Conservation (phyloP, 1,284 basidiomycete species). For the Ustilago loliicola region DNA sequence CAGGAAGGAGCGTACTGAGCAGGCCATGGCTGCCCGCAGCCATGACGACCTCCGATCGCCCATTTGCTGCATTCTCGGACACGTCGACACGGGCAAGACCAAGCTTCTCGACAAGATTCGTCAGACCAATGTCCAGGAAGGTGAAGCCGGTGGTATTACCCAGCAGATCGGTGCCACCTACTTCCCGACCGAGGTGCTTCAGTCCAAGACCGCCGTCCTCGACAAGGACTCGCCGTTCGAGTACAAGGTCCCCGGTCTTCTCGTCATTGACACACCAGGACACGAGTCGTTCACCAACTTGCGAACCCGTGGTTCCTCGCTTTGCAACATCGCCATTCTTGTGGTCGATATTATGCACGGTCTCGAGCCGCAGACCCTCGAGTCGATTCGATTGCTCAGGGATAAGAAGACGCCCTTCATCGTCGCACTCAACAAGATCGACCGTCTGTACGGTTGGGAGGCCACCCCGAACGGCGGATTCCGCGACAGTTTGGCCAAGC, state of each 20-base stretch:
- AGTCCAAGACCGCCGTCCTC: constrained; percentile 89
- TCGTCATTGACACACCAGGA: constrained; percentile 98
- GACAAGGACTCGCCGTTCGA: constrained; percentile 88
- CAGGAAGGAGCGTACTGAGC: constrained; percentile 84
- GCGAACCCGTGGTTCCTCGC: constrained; percentile 92
- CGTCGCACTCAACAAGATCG: constrained; percentile 99
- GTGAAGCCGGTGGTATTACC: constrained; percentile 99
- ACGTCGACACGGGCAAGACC: constrained; percentile 99
- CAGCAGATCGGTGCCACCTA: constrained; percentile 99
- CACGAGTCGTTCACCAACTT: constrained; percentile 99
- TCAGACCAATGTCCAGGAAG: constrained; percentile 99
- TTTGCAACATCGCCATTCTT: constrained; percentile 98
- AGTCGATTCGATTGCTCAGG: constrained; percentile 91
- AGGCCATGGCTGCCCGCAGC: constrained; percentile 85
- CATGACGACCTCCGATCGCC: constrained; percentile 94
- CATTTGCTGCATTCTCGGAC: constrained; percentile 98
- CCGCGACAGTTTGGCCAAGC: constrained; percentile 89
- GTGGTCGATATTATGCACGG: constrained; percentile 99
- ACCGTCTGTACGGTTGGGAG: constrained; percentile 97
- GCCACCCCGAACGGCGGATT: constrained; percentile 91
- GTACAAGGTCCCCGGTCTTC: constrained; percentile 95
- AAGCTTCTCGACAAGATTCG: constrained; percentile 99
- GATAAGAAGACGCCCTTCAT: constrained; percentile 99
- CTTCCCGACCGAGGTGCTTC: constrained; percentile 97
- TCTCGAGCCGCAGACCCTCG: constrained; percentile 95